phyloP scores from a whole-genome alignment of 1,284 basidiomycete species.

The Rhodotorula sp. region DNA sequence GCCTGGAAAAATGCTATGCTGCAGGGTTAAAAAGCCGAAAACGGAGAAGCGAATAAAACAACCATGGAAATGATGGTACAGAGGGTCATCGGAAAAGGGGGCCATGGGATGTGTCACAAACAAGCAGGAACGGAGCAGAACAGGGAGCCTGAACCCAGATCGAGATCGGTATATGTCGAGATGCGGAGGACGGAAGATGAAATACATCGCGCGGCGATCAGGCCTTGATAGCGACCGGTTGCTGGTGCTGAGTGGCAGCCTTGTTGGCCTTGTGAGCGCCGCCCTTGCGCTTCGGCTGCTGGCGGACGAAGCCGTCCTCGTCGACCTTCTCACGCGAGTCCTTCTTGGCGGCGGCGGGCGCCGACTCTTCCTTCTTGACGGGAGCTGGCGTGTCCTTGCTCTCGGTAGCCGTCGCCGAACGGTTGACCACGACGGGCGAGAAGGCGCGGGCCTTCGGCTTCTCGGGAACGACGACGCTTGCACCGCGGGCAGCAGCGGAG shows the following conservation, averaged over 20 bases:
- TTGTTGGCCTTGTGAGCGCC: not conserved
- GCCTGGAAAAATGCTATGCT: not conserved
- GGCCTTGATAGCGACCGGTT: constrained; percentile 21
- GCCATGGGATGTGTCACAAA: not conserved
- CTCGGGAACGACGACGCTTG: constrained; percentile 8
- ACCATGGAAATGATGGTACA: not conserved
- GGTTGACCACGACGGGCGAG: constrained; percentile 3
- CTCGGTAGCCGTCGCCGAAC: not conserved
- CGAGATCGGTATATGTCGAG: not conserved
- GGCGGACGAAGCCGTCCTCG: constrained; percentile 18
- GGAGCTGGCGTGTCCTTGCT: too few relatives aligned
- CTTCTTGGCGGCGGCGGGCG: not conserved
- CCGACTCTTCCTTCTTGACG: not conserved
- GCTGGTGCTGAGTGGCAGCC: not conserved
- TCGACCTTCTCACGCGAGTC: not conserved
- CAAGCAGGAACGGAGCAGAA: not conserved
- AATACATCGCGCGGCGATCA: not conserved
- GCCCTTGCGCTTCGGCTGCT: constrained; percentile 14
- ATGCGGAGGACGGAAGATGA: not conserved
- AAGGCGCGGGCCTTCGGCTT: constrained; percentile 12
- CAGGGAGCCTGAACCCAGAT: not conserved
- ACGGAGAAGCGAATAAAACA: not conserved
- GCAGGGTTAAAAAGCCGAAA: not conserved
- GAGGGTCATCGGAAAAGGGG: not conserved
- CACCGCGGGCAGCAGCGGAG: constrained; percentile 36